Percentiles rank a stretch among this genome's conserved stretches.
Conservation (phyloP, 2,329 filamentous ascomycete species). For the Botrytis paeoniae region DNA sequence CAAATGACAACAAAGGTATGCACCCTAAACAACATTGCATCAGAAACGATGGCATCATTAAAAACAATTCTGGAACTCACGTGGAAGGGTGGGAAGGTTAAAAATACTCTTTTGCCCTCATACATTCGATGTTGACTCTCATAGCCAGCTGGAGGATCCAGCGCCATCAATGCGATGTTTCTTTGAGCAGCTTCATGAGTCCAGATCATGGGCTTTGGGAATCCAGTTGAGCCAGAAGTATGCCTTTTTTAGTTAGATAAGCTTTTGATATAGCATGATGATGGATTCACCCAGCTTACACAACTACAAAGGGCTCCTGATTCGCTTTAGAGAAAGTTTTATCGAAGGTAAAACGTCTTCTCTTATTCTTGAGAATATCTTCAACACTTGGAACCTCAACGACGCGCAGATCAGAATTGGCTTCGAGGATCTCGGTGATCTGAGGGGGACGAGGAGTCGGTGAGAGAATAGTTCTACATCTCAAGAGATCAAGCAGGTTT, state of each 20-base stretch:
- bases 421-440: neutral
- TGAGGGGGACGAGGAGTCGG: neutral
- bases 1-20: neutral
- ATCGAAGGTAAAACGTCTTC: neutral
- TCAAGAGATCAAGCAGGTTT: neutral
- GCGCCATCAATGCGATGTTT: neutral
- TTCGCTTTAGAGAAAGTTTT: neutral
- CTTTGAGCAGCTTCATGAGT: neutral
- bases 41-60: neutral
- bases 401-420: neutral
- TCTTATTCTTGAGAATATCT: neutral
- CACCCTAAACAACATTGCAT: neutral
- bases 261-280: neutral
- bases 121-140: neutral
- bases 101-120: neutral
- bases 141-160: neutral
- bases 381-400: neutral
- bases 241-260: neutral
- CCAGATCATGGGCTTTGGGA: neutral
- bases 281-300: neutral
- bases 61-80: neutral
- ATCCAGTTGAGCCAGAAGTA: neutral
- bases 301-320: neutral
- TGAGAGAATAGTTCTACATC: neutral
- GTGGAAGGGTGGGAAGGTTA: constrained; percentile 6